phyloP scores from a whole-genome alignment of 2,329 filamentous ascomycete genomes.

The Arthroderma sp. region DNA sequence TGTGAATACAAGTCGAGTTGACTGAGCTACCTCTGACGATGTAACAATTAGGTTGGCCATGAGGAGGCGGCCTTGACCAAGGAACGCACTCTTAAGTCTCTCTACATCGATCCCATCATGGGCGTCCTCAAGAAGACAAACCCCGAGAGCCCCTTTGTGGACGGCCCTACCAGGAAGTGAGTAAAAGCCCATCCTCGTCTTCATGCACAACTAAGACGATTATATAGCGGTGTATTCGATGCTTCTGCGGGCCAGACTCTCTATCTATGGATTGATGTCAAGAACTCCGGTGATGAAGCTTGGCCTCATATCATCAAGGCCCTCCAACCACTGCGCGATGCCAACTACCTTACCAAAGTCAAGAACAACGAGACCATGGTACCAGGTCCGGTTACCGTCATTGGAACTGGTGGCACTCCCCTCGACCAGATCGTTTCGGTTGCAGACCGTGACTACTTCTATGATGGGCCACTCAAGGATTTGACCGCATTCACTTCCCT shows the following conservation, averaged over 20 bases:
- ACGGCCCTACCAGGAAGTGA: conserved; percentile 39
- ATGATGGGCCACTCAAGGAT: conserved; percentile 42
- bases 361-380: conserved; percentile 36
- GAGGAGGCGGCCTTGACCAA: conserved; percentile 41
- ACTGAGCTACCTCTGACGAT: not conserved
- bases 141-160: conserved; percentile 40
- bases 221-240: conserved; percentile 46
- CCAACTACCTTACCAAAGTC: conserved; percentile 43
- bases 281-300: conserved; percentile 45
- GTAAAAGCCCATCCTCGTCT: conserved; percentile 7
- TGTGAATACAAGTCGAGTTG: conserved; percentile 13
- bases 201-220: not conserved
- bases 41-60: conserved; percentile 41
- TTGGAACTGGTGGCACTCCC: conserved; percentile 49
- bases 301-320: conserved; percentile 46
- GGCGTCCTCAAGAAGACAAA: conserved; percentile 46
- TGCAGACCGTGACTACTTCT: conserved; percentile 45
- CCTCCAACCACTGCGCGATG: conserved; percentile 44
- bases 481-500: conserved; percentile 36
- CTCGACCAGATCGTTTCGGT: conserved; percentile 38
- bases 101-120: conserved; percentile 50
- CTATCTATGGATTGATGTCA: conserved; percentile 54
- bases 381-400: conserved; percentile 45
- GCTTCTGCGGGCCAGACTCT: conserved; percentile 45
- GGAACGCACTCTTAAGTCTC: conserved; percentile 42